Evolutionary conservation across 1,284 basidiomycete species (phyloP), one percentile per base, ranked within the genome.

Genomic region (Ceratobasidium sp.): DNA sequence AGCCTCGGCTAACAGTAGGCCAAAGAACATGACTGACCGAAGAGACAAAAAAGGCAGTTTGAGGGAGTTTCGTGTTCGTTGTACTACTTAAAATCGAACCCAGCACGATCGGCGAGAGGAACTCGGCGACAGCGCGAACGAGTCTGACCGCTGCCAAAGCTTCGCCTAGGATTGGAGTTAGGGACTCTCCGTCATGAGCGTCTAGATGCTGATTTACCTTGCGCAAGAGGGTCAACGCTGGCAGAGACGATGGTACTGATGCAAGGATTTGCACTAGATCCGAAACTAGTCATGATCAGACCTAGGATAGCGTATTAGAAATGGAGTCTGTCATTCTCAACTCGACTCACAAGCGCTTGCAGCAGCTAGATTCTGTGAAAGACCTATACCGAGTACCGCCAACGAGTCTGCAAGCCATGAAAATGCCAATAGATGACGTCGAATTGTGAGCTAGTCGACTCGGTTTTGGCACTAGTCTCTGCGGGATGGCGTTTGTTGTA

Each of bases 161-260:
- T 42, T 65, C 60, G 34, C 60, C 60, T 65, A 22, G 12, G 27
- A 12, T 2, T 40, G 8, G 32, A 5, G 1, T 22, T 49, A 17
- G 34, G 20, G 1, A 47, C 20, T 17, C 4, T 35, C 8, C 10
- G n/a, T 20, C 20, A 3, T 20, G 10, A 27, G 2, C 34, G 22
- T 47, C 7, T 47, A 15, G 20, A 17, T 3, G 13, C 4, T 10
- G 2, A 3, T 32, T 52, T 53, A 65, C 60, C 60, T 7, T 38
- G 60, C 27, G 49, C 60, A 2, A 65, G 49, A 10, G 60, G 60
- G 25, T 65, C 60, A 27, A 65, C 60, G n/a, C 60, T 65, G 10
- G 60, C 60, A 12, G 60, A 65, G 17, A 65, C 60, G 15, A 65
- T 50, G 34, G 45, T 40, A 31, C 60, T 65, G 29, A 65, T 65